Conservation (phyloP, 2,329 filamentous ascomycete species). For the Leptographium procerum region DNA sequence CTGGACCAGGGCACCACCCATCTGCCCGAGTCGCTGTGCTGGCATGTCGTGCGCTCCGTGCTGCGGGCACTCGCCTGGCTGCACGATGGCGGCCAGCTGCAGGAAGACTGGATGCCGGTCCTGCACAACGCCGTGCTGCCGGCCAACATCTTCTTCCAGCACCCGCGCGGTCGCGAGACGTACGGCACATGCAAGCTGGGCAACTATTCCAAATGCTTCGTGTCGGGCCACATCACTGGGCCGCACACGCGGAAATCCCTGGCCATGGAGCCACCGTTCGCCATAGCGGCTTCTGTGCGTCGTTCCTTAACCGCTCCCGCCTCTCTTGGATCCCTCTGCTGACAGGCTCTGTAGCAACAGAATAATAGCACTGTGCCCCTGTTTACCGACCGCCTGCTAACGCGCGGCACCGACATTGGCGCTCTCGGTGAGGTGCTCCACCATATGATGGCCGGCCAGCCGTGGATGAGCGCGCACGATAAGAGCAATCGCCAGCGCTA, state of each 20-base stretch:
- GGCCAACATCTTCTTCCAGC: slow-evolving; percentile 38
- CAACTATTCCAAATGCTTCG: slow-evolving; percentile 28
- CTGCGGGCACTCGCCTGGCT: slow-evolving; percentile 39
- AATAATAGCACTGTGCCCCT: too few relatives aligned
- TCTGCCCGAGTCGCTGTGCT: slow-evolving; percentile 41
- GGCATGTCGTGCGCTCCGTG: slow-evolving; percentile 40
- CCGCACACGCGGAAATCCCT: neutral
- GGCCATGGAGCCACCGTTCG: slow-evolving; percentile 16
- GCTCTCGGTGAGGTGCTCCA: slow-evolving; percentile 26
- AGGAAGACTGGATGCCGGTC: slow-evolving; percentile 33
- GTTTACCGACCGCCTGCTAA: neutral
- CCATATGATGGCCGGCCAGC: slow-evolving; percentile 28
- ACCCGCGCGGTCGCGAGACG: slow-evolving; percentile 33
- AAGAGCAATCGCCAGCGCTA: neutral
- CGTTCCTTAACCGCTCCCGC: neutral
- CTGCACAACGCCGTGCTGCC: slow-evolving; percentile 37
- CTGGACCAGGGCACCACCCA: slow-evolving; percentile 15
- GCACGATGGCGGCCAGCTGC: slow-evolving; percentile 30
- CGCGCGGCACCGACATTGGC: slow-evolving; percentile 24
- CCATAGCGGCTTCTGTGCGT: neutral
- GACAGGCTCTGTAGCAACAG: too few relatives aligned
- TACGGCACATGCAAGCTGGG: slow-evolving; percentile 45
- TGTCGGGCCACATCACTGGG: slow-evolving; percentile 25
- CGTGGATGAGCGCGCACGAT: neutral
- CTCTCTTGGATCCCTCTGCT: too few relatives aligned